These are phyloP conservation scores for Postia placenta DNA, from an alignment of 768 basidiomycete species.

Conservation along the genomic window DNA sequence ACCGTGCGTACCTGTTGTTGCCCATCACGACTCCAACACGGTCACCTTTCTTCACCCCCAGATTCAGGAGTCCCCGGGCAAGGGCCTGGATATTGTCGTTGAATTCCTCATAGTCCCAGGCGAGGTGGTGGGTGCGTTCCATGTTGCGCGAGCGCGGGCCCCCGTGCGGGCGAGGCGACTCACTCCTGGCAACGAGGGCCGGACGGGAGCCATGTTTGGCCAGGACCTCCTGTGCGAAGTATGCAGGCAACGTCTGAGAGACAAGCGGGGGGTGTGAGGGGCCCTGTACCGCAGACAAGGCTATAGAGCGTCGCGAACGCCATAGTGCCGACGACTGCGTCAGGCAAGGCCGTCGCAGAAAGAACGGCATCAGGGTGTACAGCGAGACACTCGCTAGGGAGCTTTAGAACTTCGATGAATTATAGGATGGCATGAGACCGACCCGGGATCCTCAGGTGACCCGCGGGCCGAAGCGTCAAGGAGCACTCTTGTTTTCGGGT, in stretches of 20 bases:
- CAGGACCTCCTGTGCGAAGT: conserved; percentile 54
- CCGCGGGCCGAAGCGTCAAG: too few relatives aligned
- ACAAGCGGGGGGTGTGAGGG: conserved; percentile 50
- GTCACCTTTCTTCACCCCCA: conserved; percentile 73
- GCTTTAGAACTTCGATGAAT: too few relatives aligned
- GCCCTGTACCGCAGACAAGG: conserved; percentile 49
- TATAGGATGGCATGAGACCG: too few relatives aligned
- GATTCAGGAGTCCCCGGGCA: conserved; percentile 57
- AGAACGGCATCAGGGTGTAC: too few relatives aligned
- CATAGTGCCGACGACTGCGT: too few relatives aligned
- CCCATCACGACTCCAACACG: conserved; percentile 81
- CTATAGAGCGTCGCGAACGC: conserved; percentile 2
- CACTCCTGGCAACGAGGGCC: conserved; percentile 61
- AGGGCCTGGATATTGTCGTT: conserved; percentile 59
- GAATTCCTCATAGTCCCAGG: conserved; percentile 74
- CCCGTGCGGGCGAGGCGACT: conserved; percentile 50
- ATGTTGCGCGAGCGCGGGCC: conserved; percentile 53
- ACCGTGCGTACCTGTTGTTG: conserved; percentile 60
- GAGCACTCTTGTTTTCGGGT: too few relatives aligned
- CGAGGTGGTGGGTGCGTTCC: conserved; percentile 43
- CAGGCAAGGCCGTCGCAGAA: too few relatives aligned
- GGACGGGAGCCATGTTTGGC: conserved; percentile 41
- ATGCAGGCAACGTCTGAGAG: conserved; percentile 50
- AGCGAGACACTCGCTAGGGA: too few relatives aligned
- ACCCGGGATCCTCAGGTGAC: too few relatives aligned